A percentile compares a stretch with the other conserved stretches of the same genome.
Evolutionary conservation across 441 rosid species (phyloP).

Genomic region (Euphorbia corollata): DNA sequence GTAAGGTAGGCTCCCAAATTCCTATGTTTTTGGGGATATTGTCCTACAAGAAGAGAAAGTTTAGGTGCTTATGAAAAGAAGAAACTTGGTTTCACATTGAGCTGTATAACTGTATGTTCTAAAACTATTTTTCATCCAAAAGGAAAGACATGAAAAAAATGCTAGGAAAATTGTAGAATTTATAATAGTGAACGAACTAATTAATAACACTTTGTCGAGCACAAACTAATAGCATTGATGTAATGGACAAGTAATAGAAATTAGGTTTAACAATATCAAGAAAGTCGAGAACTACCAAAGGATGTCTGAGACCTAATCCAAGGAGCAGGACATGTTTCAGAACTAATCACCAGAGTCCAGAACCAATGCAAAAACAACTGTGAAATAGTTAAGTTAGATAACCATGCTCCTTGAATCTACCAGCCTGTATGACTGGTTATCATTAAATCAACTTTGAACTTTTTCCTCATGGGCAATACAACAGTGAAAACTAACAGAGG

Average conservation of each 20-base stretch:
- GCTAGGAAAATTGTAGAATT: neutral
- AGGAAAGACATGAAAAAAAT: neutral
- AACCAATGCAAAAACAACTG: constrained; percentile 1
- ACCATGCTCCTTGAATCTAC: neutral
- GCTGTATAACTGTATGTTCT: neutral
- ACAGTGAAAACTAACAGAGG: neutral
- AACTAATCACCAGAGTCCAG: neutral
- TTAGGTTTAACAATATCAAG: neutral
- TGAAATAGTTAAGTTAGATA: neutral
- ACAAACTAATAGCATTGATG: neutral
- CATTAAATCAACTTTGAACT: neutral
- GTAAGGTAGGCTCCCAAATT: constrained; percentile 54
- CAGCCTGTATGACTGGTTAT: neutral
- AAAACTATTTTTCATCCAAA: constrained; percentile 3
- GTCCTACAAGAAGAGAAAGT: constrained; percentile 34
- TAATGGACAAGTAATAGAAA: neutral
- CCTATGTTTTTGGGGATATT: constrained; percentile 42
- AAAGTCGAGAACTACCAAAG: neutral
- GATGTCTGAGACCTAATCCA: neutral
- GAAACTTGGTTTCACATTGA: neutral
- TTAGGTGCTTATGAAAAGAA: constrained; percentile 1
- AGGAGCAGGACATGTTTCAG: neutral
- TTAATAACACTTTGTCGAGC: neutral
- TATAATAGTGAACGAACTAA: neutral
- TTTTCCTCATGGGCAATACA: neutral